phyloP scores from a whole-genome alignment of 148 eudicot genomes.

The Heliamphora exappendiculata region DNA sequence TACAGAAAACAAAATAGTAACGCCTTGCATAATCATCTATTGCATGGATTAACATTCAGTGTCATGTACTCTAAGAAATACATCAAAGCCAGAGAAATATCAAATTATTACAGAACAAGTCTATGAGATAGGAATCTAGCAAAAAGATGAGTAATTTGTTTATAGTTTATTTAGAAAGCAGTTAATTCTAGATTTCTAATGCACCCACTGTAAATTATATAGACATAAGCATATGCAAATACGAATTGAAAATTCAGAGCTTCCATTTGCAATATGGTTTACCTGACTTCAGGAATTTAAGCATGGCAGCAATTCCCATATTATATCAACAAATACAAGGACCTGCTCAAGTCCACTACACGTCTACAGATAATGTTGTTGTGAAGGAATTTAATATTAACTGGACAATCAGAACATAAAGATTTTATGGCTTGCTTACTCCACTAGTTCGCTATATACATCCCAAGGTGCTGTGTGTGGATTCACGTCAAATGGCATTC shows the following conservation, averaged over 20 bases:
- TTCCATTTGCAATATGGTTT: neutral
- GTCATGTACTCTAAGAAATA: too few relatives aligned
- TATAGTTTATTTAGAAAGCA: neutral
- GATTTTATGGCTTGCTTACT: neutral
- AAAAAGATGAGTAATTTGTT: neutral
- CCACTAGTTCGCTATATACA: neutral
- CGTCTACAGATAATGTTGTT: neutral
- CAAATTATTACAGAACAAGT: neutral
- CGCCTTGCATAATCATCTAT: neutral
- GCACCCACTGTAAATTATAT: neutral
- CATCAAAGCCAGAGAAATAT: too few relatives aligned
- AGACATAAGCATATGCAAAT: slow-evolving; percentile 2
- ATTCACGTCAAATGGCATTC: neutral
- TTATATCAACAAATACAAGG: neutral
- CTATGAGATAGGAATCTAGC: neutral
- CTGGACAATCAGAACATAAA: neutral
- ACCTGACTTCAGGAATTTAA: neutral
- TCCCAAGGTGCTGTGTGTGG: neutral
- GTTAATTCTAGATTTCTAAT: neutral
- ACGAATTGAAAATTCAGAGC: neutral
- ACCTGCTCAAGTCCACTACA: neutral
- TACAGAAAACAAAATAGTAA: neutral
- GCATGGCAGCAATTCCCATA: neutral
- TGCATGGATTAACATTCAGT: neutral
- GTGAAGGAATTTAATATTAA: neutral